Base-by-base conservation (phyloP, 2,329 filamentous ascomycete genomes). In the Nemania abortiva region DNA sequence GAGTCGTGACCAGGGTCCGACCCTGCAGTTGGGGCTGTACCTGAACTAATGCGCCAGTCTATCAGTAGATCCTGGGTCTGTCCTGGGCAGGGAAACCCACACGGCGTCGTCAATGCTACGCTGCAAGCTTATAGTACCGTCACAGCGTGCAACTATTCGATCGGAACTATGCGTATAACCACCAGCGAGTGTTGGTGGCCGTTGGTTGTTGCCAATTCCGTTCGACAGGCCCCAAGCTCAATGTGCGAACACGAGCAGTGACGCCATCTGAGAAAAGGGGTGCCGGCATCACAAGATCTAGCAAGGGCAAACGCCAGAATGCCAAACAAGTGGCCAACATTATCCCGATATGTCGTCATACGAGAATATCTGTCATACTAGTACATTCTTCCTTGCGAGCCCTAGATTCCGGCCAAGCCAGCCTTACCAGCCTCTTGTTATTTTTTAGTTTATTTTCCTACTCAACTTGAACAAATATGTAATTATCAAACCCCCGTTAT, bases 11-110 rank as follows among this genome's bases (percentile, higher is more conserved):
- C 68, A 64, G 72, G 69, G 68, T 66, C 63, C 61, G 66, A 63
- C 72, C 73, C 61, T 73, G 74, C 69, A 72, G 69, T 74, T 77
- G 74, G 72, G 75, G 75, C 74, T 77, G 75, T 77, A 76, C 74
- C 74, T 76, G 73, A 73, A 65, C 72, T 72, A 65, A 66, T 58
- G 66, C 58, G 47, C 47, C 29, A n/a, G 20, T 50, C 60, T 54
- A 66, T 61, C 62, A 65, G 47, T 60, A 62, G 65, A 49, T 69
- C 55, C 59, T 53, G 57, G 50, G 45, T 34, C 57, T 45, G n/a
- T n/a, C n/a, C n/a, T n/a, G n/a, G n/a, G n/a, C n/a, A n/a, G n/a
- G 45, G 50, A 42, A 60, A 64, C 56, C 66, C 61, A 58, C 63
- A 63, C 52, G 53, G 45, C 65, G 61, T 54, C 49, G 66, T 60